phyloP scores from a whole-genome alignment of 2,329 filamentous ascomycete species.

The Penicillium sp. region DNA sequence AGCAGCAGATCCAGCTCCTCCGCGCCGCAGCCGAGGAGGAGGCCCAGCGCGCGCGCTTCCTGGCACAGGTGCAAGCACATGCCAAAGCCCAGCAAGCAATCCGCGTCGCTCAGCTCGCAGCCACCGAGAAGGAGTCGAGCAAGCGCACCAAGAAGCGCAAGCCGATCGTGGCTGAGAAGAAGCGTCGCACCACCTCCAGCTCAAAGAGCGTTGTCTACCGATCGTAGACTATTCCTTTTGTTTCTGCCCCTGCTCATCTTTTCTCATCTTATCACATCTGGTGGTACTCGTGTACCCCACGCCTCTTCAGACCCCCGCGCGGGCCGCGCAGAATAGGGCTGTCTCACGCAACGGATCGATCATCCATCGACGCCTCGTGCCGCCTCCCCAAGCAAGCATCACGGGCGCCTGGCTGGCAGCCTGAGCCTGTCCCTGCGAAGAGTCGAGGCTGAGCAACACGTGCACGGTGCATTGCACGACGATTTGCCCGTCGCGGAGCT shows the following conservation, averaged over 20 bases:
- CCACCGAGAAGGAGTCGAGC: constrained; percentile 30
- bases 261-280: not conserved
- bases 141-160: constrained; percentile 38
- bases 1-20: constrained; percentile 46
- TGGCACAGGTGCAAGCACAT: constrained; percentile 48
- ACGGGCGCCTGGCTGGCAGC: not conserved
- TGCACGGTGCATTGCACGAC: not conserved
- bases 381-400: not conserved
- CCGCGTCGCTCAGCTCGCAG: constrained; percentile 38
- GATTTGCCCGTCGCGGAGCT: not conserved
- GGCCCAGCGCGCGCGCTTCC: constrained; percentile 41
- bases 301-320: not conserved
- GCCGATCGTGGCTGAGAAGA: constrained; percentile 30
- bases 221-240: constrained; percentile 9
- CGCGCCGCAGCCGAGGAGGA: constrained; percentile 43
- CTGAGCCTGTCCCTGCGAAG: not conserved
- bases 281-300: not conserved
- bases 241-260: constrained; percentile 2
- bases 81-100: constrained; percentile 46
- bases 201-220: constrained; percentile 23
- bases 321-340: not conserved
- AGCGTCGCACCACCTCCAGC: constrained; percentile 30
- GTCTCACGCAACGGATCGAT: not conserved
- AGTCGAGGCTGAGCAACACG: not conserved
- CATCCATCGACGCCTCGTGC: not conserved